These are phyloP conservation scores for Remersonia thermophila DNA, from an alignment of 2,329 filamentous ascomycete genomes.

Conservation along the genomic window DNA sequence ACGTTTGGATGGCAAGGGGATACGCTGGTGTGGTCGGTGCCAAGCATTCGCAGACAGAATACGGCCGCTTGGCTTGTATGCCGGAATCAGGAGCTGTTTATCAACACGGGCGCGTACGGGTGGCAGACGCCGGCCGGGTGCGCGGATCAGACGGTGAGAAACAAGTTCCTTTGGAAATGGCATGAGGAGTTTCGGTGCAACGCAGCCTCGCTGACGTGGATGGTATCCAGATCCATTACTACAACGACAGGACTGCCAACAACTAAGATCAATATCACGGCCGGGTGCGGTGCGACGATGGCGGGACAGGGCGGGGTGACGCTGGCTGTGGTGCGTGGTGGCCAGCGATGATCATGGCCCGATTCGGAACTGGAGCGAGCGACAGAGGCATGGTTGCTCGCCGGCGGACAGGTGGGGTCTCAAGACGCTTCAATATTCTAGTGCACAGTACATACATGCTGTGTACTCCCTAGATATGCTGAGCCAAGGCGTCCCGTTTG, in stretches of 20 bases:
- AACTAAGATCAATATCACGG: constrained; percentile 7
- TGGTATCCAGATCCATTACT: constrained; percentile 15
- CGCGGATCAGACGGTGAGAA: constrained; percentile 43
- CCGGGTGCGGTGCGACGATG: not conserved
- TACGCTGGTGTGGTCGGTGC: constrained; percentile 40
- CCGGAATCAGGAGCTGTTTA: constrained; percentile 35
- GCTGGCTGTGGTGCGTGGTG: no score
- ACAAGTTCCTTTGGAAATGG: no score
- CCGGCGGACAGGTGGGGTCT: no score
- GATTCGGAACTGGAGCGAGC: no score
- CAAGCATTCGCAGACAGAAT: constrained; percentile 39
- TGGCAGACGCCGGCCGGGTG: constrained; percentile 47
- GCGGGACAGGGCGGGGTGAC: not conserved
- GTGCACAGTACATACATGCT: no score
- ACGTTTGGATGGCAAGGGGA: constrained; percentile 47
- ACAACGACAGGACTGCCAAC: constrained; percentile 19
- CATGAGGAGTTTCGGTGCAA: not conserved
- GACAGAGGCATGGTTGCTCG: no score
- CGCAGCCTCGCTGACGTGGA: no score
- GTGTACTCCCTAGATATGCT: no score
- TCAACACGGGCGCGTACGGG: constrained; percentile 46
- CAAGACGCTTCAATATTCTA: no score
- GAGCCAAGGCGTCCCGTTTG: no score
- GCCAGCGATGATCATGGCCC: no score
- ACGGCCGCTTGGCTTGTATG: constrained; percentile 48